Conservation (phyloP, 1,139 yeast genomes). For the Trichomonascaceae sp. region DNA sequence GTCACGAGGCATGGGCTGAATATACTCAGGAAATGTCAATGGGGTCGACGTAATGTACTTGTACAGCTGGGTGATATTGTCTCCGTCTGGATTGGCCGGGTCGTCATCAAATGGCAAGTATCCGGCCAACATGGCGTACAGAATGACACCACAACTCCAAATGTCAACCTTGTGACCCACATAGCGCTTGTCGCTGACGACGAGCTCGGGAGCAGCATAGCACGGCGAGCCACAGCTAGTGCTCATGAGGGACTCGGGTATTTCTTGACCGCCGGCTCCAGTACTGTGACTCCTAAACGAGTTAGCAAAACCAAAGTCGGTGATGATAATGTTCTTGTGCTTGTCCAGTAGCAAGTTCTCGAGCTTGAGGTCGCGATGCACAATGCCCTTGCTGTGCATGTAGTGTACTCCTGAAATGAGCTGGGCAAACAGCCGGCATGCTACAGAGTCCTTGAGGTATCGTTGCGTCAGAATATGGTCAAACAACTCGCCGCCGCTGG, state of each 20-base stretch:
- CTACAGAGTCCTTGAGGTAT: constrained; percentile 72
- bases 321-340: constrained; percentile 64
- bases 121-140: constrained; percentile 95
- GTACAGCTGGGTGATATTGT: constrained; percentile 81
- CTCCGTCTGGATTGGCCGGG: constrained; percentile 91
- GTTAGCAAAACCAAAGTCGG: constrained; percentile 88
- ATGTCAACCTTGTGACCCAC: constrained; percentile 92
- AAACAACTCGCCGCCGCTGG: constrained; percentile 94
- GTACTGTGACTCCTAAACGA: constrained; percentile 39
- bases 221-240: constrained; percentile 98
- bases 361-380: constrained; percentile 68
- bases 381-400: constrained; percentile 71
- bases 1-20: constrained; percentile 86
- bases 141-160: constrained; percentile 93
- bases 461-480: constrained; percentile 83
- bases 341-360: constrained; percentile 61
- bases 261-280: constrained; percentile 4
- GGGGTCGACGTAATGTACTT: constrained; percentile 87
- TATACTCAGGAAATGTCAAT: constrained; percentile 88
- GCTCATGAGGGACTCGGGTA: constrained; percentile 60
- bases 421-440: constrained; percentile 84
- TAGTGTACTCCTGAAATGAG: constrained; percentile 88
- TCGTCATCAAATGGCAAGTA: constrained; percentile 97
- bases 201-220: constrained; percentile 96
- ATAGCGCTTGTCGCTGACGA: constrained; percentile 74